phyloP scores from a whole-genome alignment of 805 yeast genomes.

The Kodamaea restingae region DNA sequence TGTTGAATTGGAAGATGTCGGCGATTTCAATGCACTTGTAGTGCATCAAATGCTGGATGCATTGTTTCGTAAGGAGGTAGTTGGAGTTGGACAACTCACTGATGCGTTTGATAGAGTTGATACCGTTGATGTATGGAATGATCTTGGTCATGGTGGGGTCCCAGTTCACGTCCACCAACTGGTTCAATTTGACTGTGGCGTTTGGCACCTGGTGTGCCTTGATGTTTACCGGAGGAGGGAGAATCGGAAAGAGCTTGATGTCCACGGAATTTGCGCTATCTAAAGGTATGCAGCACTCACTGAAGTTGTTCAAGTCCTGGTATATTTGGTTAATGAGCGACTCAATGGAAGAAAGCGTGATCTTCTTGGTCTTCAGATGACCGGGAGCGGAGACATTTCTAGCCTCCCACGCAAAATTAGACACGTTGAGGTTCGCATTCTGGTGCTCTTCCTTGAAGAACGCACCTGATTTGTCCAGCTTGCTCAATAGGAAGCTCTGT shows the following conservation, averaged over 20 bases:
- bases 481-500: slow-evolving; percentile 73
- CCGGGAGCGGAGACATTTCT: slow-evolving; percentile 28
- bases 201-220: slow-evolving; percentile 86
- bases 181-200: slow-evolving; percentile 70
- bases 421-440: slow-evolving; percentile 6
- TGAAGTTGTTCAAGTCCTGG: slow-evolving; percentile 90
- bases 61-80: slow-evolving; percentile 69
- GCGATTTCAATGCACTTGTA: slow-evolving; percentile 79
- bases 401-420: slow-evolving; percentile 6
- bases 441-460: slow-evolving; percentile 26
- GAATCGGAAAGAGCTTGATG: slow-evolving; percentile 88
- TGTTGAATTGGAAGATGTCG: slow-evolving; percentile 86
- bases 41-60: slow-evolving; percentile 87
- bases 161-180: slow-evolving; percentile 86
- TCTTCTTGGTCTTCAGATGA: slow-evolving; percentile 29
- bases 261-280: slow-evolving; percentile 88
- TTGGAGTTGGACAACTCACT: slow-evolving; percentile 80
- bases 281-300: slow-evolving; percentile 92
- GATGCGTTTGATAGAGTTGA: slow-evolving; percentile 75
- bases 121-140: slow-evolving; percentile 81
- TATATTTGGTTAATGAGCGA: slow-evolving; percentile 83
- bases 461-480: slow-evolving; percentile 34
- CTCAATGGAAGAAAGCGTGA: slow-evolving; percentile 48
- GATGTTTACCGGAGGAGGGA: slow-evolving; percentile 72
- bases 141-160: slow-evolving; percentile 94